A percentile compares a stretch with the other conserved stretches of the same genome.
Evolutionary conservation across 441 rosid species (phyloP).

Genomic region (Arabidopsis lyrata): DNA sequence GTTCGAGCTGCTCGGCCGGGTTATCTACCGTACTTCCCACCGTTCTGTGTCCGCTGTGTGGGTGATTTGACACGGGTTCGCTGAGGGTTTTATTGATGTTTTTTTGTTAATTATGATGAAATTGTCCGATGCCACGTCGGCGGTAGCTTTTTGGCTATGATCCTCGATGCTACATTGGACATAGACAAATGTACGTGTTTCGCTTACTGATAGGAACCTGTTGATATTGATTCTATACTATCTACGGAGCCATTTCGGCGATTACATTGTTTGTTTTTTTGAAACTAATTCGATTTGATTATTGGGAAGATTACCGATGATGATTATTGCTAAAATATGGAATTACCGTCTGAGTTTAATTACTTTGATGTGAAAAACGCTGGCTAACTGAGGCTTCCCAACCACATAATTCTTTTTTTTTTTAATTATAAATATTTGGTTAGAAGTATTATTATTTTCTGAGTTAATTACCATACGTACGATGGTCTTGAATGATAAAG

Average conservation of each 20-base stretch:
- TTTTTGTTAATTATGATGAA: too few relatives aligned
- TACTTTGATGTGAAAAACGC: conserved; percentile 38
- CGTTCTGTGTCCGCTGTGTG: conserved; percentile 44
- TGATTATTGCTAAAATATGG: conserved; percentile 45
- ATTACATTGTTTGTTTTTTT: conserved; percentile 20
- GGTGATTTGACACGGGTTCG: conserved; percentile 43
- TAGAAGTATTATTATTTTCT: too few relatives aligned
- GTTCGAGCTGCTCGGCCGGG: conserved; percentile 10
- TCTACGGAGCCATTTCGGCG: conserved; percentile 45
- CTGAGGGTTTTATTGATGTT: conserved; percentile 10
- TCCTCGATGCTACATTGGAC: conserved; percentile 46
- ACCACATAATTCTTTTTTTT: too few relatives aligned
- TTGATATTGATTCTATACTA: conserved; percentile 20
- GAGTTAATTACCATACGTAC: too few relatives aligned
- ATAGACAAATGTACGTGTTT: conserved; percentile 38
- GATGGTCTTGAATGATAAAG: too few relatives aligned
- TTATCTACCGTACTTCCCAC: conserved; percentile 34
- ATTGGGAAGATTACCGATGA: conserved; percentile 19
- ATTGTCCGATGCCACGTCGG: conserved; percentile 48
- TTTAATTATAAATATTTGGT: too few relatives aligned
- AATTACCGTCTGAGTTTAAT: conserved; percentile 42
- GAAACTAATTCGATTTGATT: background rate
- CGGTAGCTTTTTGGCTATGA: conserved; percentile 32
- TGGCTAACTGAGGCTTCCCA: conserved; percentile 36
- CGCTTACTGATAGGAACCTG: conserved; percentile 50